Percentiles rank a stretch among this genome's conserved stretches.
Conservation (phyloP, 2,329 filamentous ascomycete species). For the Trichophyton mentagrophytes region DNA sequence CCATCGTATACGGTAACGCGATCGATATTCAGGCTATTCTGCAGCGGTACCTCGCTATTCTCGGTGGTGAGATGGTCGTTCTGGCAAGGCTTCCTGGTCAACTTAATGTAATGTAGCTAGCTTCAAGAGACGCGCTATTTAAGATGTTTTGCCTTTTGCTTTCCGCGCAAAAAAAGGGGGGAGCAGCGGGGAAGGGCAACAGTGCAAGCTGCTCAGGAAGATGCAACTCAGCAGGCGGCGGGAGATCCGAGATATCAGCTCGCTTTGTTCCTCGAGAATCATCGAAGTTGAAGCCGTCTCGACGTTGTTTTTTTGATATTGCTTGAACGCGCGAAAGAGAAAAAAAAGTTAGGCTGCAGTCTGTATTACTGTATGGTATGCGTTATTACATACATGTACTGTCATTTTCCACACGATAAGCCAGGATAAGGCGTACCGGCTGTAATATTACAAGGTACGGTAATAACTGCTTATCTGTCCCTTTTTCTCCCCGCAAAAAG, state of each 20-base stretch:
- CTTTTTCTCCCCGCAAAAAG: background rate
- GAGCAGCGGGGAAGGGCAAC: background rate
- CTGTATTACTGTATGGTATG: background rate
- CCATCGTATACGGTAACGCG: constrained; percentile 7
- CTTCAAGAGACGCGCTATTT: background rate
- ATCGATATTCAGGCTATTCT: background rate
- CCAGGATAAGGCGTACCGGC: background rate
- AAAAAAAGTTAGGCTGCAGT: background rate
- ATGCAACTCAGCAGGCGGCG: background rate
- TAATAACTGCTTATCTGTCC: background rate
- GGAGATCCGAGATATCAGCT: background rate
- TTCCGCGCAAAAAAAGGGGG: background rate
- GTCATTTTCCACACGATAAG: background rate
- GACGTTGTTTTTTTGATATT: background rate
- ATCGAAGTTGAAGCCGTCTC: background rate
- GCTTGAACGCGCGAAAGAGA: background rate
- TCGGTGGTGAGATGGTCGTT: background rate
- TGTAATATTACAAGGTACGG: background rate
- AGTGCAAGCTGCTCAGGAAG: background rate
- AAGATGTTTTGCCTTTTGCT: background rate
- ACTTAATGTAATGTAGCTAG: background rate
- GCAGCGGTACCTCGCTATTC: background rate
- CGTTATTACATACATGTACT: background rate
- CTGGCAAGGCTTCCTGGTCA: background rate
- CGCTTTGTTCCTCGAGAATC: background rate